Conservation (phyloP, 2,329 filamentous ascomycete species). For the Venturia nashicola region DNA sequence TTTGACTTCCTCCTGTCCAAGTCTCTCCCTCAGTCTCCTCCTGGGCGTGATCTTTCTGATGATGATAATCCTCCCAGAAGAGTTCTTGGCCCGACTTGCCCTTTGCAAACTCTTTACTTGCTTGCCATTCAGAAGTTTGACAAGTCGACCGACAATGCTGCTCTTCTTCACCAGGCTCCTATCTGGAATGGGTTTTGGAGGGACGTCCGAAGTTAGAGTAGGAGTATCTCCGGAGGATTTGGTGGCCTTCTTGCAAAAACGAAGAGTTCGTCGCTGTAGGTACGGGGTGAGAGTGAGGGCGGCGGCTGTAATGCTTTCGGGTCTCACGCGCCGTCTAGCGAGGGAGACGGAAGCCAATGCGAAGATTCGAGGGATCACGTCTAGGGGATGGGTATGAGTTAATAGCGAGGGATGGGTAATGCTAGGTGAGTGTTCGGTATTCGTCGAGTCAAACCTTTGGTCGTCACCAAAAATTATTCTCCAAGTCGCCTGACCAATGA, state of each 20-base stretch:
- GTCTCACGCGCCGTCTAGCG: neutral
- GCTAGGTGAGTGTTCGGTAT: neutral
- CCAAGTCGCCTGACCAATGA: neutral
- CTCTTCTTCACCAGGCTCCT: neutral
- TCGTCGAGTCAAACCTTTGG: neutral
- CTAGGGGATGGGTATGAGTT: neutral
- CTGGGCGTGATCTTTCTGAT: neutral
- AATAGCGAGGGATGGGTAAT: neutral
- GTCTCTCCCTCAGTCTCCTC: neutral
- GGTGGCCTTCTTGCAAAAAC: no score
- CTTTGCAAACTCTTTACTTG: neutral
- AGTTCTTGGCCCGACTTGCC: neutral
- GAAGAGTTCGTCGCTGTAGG: neutral
- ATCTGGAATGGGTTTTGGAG: neutral
- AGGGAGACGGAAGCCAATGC: slow-evolving; percentile 2
- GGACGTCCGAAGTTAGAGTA: neutral
- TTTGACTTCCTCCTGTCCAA: no score
- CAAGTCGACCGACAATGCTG: neutral
- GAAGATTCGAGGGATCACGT: neutral
- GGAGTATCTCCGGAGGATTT: neutral
- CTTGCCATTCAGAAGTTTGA: neutral
- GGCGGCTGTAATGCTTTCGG: neutral
- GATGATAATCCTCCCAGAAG: neutral
- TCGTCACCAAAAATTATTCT: neutral
- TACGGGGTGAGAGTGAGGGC: neutral